These are phyloP conservation scores for Pseudovirgaria hyperparasitica DNA, from an alignment of 2,329 filamentous ascomycete genomes.

Conservation along the genomic window DNA sequence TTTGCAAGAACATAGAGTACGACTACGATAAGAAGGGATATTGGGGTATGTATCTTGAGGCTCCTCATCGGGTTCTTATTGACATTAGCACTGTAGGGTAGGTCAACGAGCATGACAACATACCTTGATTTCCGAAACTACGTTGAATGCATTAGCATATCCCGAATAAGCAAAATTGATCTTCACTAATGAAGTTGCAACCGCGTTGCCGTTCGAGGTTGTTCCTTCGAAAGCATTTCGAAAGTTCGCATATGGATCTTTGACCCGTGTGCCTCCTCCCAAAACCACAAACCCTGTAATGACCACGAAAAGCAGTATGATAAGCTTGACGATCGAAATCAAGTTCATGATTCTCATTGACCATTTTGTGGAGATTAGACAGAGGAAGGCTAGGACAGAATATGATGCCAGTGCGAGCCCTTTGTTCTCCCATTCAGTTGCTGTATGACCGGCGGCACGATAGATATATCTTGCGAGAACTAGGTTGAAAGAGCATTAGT, in stretches of 20 bases:
- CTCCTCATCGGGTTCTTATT: constrained; percentile 42
- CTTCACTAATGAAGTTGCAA: constrained; percentile 18
- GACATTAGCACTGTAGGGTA: constrained; percentile 1
- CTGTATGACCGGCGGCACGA: constrained; percentile 12
- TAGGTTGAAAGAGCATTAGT: neutral
- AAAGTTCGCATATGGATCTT: constrained; percentile 15
- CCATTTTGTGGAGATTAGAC: constrained; percentile 14
- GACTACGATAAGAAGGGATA: constrained; percentile 39
- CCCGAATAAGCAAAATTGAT: constrained; percentile 19
- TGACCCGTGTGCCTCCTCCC: constrained; percentile 14
- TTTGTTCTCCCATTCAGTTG: constrained; percentile 17
- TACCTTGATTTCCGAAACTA: constrained; percentile 20
- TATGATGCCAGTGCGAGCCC: constrained; percentile 16
- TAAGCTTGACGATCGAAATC: constrained; percentile 39
- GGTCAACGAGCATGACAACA: neutral
- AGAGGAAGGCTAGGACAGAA: constrained; percentile 13
- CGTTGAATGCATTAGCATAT: constrained; percentile 21
- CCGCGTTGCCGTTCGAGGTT: constrained; percentile 16
- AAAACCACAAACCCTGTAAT: constrained; percentile 18
- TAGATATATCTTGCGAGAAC: constrained; percentile 19
- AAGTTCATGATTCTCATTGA: constrained; percentile 17
- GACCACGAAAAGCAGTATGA: constrained; percentile 44
- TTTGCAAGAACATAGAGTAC: constrained; percentile 16
- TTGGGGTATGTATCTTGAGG: constrained; percentile 34
- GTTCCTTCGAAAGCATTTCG: constrained; percentile 14